Percentiles rank a stretch among this genome's conserved stretches.
Conservation (phyloP, 768 basidiomycete genomes). For the Tylopilus intermedius region DNA sequence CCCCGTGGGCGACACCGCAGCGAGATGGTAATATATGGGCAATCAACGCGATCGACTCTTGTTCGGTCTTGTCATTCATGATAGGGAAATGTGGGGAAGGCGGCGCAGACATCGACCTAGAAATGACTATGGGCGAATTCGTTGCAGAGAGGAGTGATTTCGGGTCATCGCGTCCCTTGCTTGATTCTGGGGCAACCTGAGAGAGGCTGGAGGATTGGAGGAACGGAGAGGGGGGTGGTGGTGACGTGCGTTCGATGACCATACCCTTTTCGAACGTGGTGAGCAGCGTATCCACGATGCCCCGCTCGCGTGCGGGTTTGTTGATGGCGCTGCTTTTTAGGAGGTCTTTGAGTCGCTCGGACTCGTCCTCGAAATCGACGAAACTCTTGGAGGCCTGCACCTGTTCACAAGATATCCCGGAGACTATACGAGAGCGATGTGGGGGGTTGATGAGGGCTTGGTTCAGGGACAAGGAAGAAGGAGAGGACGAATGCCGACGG, state of each 20-base stretch:
- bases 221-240: conserved; percentile 13
- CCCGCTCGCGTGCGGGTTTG: conserved; percentile 23
- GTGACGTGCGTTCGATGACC: conserved; percentile 20
- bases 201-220: conserved; percentile 2
- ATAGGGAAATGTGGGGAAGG: conserved; percentile 29
- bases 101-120: conserved; percentile 34
- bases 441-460: conserved; percentile 48
- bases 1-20: conserved; percentile 34
- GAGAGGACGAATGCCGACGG: conserved; percentile 32
- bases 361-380: conserved; percentile 79
- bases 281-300: conserved; percentile 30
- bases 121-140: conserved; percentile 40
- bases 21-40: conserved; percentile 45
- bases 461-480: conserved; percentile 33
- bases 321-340: conserved; percentile 51
- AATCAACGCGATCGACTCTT: conserved; percentile 18
- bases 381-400: conserved; percentile 75
- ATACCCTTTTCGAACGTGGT: conserved; percentile 29
- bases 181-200: conserved; percentile 13
- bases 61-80: conserved; percentile 11
- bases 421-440: conserved; percentile 60
- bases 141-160: conserved; percentile 44
- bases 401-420: conserved; percentile 64
- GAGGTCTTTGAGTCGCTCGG: conserved; percentile 69
- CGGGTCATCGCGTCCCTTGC: conserved; percentile 28